Evolutionary conservation across 192 early-diverging fungal genomes (phyloP).

Genomic region (Coemansia sp.): DNA sequence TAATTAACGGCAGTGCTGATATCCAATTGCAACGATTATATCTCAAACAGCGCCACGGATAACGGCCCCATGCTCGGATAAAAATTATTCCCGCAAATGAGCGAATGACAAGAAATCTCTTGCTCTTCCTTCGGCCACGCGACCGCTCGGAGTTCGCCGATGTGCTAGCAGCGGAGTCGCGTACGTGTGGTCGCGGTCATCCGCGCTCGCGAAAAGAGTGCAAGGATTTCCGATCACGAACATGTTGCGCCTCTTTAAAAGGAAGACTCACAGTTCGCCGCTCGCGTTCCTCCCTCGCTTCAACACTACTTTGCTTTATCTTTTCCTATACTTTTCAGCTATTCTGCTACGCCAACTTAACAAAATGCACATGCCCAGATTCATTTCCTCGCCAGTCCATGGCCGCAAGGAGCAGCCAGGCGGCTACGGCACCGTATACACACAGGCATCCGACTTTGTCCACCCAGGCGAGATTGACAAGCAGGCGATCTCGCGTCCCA

Average conservation of each 20-base stretch:
- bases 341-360: background rate
- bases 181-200: background rate
- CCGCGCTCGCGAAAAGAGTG: background rate
- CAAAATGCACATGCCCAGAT: constrained; percentile 2
- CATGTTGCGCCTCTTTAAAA: no score
- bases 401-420: constrained; percentile 2
- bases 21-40: no score
- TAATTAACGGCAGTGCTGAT: no score
- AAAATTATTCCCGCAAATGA: no score
- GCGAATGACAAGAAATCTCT: no score
- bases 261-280: no score
- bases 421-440: constrained; percentile 36
- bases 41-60: no score
- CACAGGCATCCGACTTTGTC: constrained; percentile 45
- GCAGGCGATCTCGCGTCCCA: constrained; percentile 28
- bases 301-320: no score
- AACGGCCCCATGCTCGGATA: no score
- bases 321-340: no score
- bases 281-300: no score
- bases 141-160: background rate
- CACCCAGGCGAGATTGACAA: constrained; percentile 28
- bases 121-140: background rate
- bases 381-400: background rate
- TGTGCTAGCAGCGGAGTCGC: background rate
- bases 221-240: no score